These are phyloP conservation scores for Zygosaccharomyces lentus DNA, from an alignment of 805 yeast genomes.

Conservation along the genomic window DNA sequence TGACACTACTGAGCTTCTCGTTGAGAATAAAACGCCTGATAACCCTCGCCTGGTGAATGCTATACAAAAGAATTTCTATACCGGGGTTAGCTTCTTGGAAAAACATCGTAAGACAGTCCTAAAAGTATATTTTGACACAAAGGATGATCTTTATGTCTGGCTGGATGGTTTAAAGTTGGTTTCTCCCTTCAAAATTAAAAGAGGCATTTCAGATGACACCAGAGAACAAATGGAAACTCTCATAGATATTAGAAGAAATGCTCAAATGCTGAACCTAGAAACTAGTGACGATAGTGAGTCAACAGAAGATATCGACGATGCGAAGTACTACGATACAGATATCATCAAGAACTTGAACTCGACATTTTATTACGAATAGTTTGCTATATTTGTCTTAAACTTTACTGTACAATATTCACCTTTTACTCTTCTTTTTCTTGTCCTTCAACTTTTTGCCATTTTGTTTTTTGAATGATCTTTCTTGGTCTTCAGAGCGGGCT, in stretches of 20 bases:
- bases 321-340: conserved; percentile 25
- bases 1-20: conserved; percentile 46
- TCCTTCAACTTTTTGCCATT: conserved; percentile 23
- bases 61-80: conserved; percentile 53
- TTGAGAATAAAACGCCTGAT: conserved; percentile 42
- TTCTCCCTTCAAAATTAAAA: conserved; percentile 30
- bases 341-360: conserved; percentile 22
- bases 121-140: conserved; percentile 65
- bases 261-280: conserved; percentile 46
- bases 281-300: conserved; percentile 15
- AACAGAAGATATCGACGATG: conserved; percentile 15
- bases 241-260: conserved; percentile 43
- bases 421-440: conserved; percentile 28
- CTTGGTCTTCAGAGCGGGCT: conserved; percentile 57
- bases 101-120: conserved; percentile 42
- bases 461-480: conserved; percentile 37
- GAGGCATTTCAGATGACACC: conserved; percentile 41
- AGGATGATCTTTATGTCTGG: conserved; percentile 68
- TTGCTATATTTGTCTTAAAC: not conserved
- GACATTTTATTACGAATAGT: conserved; percentile 29
- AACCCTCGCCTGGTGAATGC: conserved; percentile 49
- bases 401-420: not conserved
- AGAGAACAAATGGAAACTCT: conserved; percentile 42
- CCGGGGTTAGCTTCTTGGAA: conserved; percentile 50
- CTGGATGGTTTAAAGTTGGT: conserved; percentile 67